Evolutionary conservation across 306 rosid genomes (phyloP).

Genomic region (Crotalaria pallida): DNA sequence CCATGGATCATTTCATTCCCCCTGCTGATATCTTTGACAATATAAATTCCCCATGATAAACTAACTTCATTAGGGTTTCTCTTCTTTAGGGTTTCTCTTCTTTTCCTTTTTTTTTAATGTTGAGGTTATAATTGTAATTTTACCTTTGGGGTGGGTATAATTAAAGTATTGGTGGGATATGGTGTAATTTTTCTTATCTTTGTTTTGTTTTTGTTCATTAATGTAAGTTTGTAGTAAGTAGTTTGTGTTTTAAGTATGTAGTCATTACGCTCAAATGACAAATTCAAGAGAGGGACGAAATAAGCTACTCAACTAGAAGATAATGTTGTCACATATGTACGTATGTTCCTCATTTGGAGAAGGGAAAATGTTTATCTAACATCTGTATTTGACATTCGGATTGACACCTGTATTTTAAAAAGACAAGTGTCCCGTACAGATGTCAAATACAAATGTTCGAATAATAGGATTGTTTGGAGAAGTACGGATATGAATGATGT

Average conservation of each 20-base stretch:
- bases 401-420: too few species aligned
- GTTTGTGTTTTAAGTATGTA: constrained; percentile 21
- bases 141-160: constrained; percentile 38
- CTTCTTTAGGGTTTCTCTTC: neutral
- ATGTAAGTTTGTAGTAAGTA: constrained; percentile 28
- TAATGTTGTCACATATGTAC: constrained; percentile 1
- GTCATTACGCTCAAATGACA: constrained; percentile 34
- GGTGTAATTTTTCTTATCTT: constrained; percentile 31
- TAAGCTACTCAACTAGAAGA: constrained; percentile 19
- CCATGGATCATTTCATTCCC: constrained; percentile 82
- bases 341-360: neutral
- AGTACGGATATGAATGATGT: neutral
- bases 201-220: neutral
- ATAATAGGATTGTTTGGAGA: too few species aligned
- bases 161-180: constrained; percentile 38
- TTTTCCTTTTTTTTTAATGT: neutral
- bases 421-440: too few species aligned
- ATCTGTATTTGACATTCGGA: too few species aligned
- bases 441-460: too few species aligned
- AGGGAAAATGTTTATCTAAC: too few species aligned
- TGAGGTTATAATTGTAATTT: constrained; percentile 31
- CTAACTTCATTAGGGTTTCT: constrained; percentile 3
- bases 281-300: constrained; percentile 23
- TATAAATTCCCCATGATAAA: constrained; percentile 45
- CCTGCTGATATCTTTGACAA: constrained; percentile 71